These are phyloP conservation scores for Perkinsus marinus DNA, from an alignment of 169 alveolate species.

Conservation along the genomic window DNA sequence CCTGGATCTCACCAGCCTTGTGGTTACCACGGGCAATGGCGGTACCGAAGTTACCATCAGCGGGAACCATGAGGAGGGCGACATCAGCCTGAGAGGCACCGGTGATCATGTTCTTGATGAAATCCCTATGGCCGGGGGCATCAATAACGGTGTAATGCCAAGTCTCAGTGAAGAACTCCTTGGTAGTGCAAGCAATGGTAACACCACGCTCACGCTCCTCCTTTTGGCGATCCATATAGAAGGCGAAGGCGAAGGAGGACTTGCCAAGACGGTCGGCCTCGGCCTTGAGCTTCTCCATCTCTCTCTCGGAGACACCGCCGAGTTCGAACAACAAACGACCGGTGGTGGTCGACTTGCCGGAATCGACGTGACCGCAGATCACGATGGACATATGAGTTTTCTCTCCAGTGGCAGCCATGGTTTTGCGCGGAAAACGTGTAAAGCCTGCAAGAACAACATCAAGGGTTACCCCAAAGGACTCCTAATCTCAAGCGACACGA, in stretches of 20 bases:
- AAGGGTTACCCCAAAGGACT: too few species aligned
- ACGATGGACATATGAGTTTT: constrained; percentile 83
- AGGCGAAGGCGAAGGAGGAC: constrained; percentile 92
- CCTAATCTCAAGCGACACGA: too few species aligned
- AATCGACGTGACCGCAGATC: constrained; percentile 93
- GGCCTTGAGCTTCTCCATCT: constrained; percentile 85
- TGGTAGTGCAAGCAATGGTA: constrained; percentile 90
- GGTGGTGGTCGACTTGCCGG: constrained; percentile 93
- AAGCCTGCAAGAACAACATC: neutral
- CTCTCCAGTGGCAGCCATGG: constrained; percentile 25
- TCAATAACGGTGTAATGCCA: constrained; percentile 94
- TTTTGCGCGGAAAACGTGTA: neutral
- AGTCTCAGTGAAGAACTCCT: constrained; percentile 93
- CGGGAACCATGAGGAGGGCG: constrained; percentile 91
- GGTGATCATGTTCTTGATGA: constrained; percentile 96
- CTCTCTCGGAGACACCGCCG: constrained; percentile 89
- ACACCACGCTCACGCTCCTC: constrained; percentile 98
- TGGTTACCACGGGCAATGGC: neutral
- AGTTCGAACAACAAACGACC: constrained; percentile 84
- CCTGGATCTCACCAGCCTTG: constrained; percentile 37
- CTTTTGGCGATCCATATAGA: constrained; percentile 94
- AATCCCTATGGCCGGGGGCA: constrained; percentile 99
- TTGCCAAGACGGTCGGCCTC: constrained; percentile 86
- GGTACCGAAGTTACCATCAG: constrained; percentile 53
- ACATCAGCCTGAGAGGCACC: constrained; percentile 99